Evolutionary conservation across 2,329 filamentous ascomycete species (phyloP).

Genomic region (Monascus ruber): DNA sequence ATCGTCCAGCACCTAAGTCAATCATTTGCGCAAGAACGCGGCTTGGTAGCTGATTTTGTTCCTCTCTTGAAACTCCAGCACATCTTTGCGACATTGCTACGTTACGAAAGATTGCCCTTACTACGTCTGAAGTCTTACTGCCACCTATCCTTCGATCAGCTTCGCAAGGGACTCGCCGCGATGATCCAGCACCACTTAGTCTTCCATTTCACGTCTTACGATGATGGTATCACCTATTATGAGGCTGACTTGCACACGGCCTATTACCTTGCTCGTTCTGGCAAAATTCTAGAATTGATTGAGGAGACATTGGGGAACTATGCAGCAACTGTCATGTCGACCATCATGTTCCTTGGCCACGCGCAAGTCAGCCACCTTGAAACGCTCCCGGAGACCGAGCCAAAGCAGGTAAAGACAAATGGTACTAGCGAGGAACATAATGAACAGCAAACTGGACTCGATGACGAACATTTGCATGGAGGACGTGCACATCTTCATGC

Average conservation of each 20-base stretch:
- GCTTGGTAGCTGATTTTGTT: conserved; percentile 1
- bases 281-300: conserved; percentile 68
- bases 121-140: conserved; percentile 60
- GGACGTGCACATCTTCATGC: conserved; percentile 18
- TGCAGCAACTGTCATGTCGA: conserved; percentile 63
- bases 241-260: conserved; percentile 70
- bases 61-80: conserved; percentile 43
- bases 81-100: conserved; percentile 69
- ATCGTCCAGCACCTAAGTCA: no score
- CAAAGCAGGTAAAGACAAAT: conserved; percentile 13
- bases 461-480: conserved; percentile 11
- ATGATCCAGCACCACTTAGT: conserved; percentile 83
- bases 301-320: conserved; percentile 62
- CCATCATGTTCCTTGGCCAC: conserved; percentile 66
- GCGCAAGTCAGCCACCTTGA: conserved; percentile 44
- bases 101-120: conserved; percentile 65
- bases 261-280: conserved; percentile 70
- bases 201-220: conserved; percentile 56
- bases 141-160: conserved; percentile 58
- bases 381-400: conserved; percentile 22
- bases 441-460: conserved; percentile 9
- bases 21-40: not conserved
- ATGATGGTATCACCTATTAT: conserved; percentile 59
- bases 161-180: conserved; percentile 70
- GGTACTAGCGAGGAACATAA: conserved; percentile 11